A percentile compares a stretch with the other conserved stretches of the same genome.
phyloP scores from a whole-genome alignment of 352 stramenopile species.

The Phytophthora sansomeana region DNA sequence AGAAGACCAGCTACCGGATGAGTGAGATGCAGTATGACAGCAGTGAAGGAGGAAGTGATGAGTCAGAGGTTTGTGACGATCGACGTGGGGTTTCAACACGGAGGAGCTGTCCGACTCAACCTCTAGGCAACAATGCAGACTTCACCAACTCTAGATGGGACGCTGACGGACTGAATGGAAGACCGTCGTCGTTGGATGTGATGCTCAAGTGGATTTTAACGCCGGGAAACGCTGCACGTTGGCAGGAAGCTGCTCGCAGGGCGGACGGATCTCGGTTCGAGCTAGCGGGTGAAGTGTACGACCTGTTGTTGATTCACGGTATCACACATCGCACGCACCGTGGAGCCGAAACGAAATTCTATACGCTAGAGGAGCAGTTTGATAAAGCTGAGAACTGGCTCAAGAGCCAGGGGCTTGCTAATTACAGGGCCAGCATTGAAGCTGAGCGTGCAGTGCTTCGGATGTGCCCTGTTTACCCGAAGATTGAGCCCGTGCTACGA shows the following conservation, averaged over 20 bases:
- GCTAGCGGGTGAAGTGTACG: slow-evolving; percentile 13
- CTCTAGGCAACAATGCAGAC: no score
- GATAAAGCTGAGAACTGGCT: slow-evolving; percentile 14
- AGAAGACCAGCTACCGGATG: no score
- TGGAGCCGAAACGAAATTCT: slow-evolving; percentile 14
- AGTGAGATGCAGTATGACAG: no score
- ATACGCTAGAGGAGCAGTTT: slow-evolving; percentile 5
- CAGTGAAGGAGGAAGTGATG: no score
- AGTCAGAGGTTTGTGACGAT: no score
- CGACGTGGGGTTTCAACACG: no score
- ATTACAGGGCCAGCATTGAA: slow-evolving; percentile 1
- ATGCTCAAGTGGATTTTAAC: slow-evolving; percentile 8
- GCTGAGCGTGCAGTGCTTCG: slow-evolving; percentile 12
- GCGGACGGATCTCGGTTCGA: slow-evolving; percentile 2
- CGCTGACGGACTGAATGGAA: not conserved
- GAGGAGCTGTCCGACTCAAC: no score
- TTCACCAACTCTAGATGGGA: no score
- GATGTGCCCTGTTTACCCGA: slow-evolving; percentile 12
- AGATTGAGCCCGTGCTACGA: slow-evolving; percentile 6
- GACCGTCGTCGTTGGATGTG: slow-evolving; percentile 8
- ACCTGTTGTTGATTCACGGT: slow-evolving; percentile 8
- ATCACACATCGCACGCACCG: no score
- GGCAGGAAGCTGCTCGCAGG: not conserved
- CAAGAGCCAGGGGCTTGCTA: not conserved
- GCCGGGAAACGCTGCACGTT: not conserved